A percentile compares a stretch with the other conserved stretches of the same genome.
phyloP scores from a whole-genome alignment of 345 rosid genomes.

The Hibiscus trionum region DNA sequence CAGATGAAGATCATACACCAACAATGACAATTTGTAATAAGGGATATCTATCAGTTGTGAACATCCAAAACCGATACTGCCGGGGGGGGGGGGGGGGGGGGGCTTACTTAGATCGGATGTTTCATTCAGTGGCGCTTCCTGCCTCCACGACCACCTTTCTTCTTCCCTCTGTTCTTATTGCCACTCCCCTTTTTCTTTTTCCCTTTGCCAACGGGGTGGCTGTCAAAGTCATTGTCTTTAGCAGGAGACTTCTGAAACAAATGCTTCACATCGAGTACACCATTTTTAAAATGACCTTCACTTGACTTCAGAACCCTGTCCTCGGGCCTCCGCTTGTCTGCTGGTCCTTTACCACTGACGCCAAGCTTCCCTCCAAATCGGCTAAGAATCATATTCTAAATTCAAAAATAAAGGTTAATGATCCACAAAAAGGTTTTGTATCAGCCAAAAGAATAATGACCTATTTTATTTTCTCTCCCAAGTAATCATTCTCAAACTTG shows the following conservation, averaged over 20 bases:
- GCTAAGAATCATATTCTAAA: conserved; percentile 54
- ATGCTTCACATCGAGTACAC: conserved; percentile 58
- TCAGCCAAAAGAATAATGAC: neutral
- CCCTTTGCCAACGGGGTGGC: conserved; percentile 11
- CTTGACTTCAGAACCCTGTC: conserved; percentile 54
- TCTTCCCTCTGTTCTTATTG: conserved; percentile 33
- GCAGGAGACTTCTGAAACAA: conserved; percentile 38
- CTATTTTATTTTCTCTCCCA: neutral
- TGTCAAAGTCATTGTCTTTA: conserved; percentile 16
- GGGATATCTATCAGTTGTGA: neutral
- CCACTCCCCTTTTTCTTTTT: conserved; percentile 29
- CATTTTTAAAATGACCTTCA: conserved; percentile 41
- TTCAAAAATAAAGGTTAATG: neutral
- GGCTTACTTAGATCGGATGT: neutral
- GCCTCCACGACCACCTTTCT: conserved; percentile 41
- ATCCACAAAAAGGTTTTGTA: neutral
- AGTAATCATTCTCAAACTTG: neutral
- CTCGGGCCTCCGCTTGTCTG: conserved; percentile 48
- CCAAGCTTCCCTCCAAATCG: conserved; percentile 45
- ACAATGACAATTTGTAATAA: neutral
- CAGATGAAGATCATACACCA: neutral
- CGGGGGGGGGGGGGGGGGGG: too few species aligned
- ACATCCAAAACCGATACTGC: neutral
- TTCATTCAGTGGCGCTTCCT: conserved; percentile 32
- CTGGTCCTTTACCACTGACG: conserved; percentile 24